phyloP scores from a whole-genome alignment of 176 grass and related monocot species.

The Panicum miliaceum region DNA sequence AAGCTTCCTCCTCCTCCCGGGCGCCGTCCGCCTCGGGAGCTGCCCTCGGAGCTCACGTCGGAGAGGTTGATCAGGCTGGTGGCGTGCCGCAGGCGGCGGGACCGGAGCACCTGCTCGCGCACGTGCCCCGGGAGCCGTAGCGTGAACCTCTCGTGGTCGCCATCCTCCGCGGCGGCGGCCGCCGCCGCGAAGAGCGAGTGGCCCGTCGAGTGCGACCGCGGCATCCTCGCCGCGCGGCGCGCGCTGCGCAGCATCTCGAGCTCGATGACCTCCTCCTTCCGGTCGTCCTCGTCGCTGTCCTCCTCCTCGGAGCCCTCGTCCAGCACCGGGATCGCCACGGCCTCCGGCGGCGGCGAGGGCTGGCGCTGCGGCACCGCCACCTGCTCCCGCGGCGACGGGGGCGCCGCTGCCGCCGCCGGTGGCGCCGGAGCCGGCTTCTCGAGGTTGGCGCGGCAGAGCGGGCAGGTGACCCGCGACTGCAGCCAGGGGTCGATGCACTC shows the following conservation, averaged over 20 bases:
- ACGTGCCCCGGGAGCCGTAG: conserved; percentile 73
- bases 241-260: conserved; percentile 66
- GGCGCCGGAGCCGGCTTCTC: conserved; percentile 34
- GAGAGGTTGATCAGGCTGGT: conserved; percentile 67
- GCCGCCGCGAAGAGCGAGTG: conserved; percentile 40
- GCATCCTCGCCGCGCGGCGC: conserved; percentile 51
- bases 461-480: conserved; percentile 68
- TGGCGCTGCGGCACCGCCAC: no score
- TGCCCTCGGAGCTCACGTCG: conserved; percentile 55
- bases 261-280: conserved; percentile 65
- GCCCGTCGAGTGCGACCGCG: conserved; percentile 62
- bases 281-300: conserved; percentile 49
- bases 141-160: conserved; percentile 73
- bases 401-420: background rate
- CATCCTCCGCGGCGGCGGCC: conserved; percentile 19
- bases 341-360: background rate
- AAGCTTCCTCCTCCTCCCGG: conserved; percentile 34
- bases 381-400: conserved; percentile 30
- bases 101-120: conserved; percentile 59
- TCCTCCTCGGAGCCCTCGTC: background rate
- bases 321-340: conserved; percentile 41
- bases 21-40: conserved; percentile 46
- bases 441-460: conserved; percentile 71
- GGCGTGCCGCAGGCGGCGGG: conserved; percentile 65
- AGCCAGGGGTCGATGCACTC: conserved; percentile 98